phyloP scores from a whole-genome alignment of 768 basidiomycete species.

The Rhizopogon vulgaris region DNA sequence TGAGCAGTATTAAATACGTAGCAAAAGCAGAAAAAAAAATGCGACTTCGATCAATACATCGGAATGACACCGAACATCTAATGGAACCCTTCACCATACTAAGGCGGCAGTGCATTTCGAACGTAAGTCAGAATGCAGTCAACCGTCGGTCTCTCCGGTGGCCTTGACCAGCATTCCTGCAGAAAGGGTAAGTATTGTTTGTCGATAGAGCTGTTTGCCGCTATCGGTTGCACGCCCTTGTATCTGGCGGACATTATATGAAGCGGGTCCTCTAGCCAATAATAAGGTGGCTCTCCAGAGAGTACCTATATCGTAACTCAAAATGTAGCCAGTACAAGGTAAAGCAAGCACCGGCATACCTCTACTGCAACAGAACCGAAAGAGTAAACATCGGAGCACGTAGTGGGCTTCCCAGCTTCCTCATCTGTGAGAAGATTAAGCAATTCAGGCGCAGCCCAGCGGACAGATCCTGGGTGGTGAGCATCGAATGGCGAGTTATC shows the following conservation, averaged over 20 bases:
- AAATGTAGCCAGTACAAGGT: neutral
- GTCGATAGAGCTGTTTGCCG: neutral
- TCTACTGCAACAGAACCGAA: constrained; percentile 3
- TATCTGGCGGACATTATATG: constrained; percentile 1
- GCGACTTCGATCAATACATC: too few relatives aligned
- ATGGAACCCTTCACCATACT: neutral
- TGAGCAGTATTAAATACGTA: too few relatives aligned
- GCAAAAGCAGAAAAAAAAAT: too few relatives aligned
- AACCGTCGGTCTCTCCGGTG: neutral
- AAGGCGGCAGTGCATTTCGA: neutral
- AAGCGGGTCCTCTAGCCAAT: neutral
- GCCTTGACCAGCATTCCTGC: neutral
- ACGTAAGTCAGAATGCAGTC: neutral
- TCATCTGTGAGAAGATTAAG: neutral
- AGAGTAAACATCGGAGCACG: constrained; percentile 3
- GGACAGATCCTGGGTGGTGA: neutral
- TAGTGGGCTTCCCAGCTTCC: neutral
- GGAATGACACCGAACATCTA: too few relatives aligned
- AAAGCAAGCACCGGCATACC: neutral
- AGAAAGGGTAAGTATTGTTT: neutral
- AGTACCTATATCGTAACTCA: constrained; percentile 1
- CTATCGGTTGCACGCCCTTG: neutral
- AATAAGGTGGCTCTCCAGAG: constrained; percentile 4
- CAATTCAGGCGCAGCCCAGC: constrained; percentile 8
- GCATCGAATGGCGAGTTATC: neutral